Conservation (phyloP, 805 yeast genomes). For the Pichia deserticola region DNA sequence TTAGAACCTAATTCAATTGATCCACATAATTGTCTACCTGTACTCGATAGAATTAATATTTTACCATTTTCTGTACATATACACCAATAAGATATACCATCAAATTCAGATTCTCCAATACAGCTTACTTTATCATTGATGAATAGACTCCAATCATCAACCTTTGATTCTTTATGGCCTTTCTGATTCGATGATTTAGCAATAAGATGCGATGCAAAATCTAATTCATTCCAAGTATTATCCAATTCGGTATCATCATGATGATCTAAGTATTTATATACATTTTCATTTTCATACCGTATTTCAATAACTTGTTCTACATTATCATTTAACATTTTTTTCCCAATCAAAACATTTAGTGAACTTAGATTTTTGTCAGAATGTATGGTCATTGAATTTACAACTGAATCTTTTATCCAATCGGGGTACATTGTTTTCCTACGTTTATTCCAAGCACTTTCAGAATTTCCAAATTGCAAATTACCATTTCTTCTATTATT, state of each 20-base stretch:
- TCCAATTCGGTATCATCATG: slow-evolving; percentile 22
- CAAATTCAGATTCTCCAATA: slow-evolving; percentile 24
- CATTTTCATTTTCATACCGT: slow-evolving; percentile 12
- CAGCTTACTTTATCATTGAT: slow-evolving; percentile 33
- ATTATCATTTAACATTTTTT: slow-evolving; percentile 5
- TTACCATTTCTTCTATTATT: no score
- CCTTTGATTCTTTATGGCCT: not conserved
- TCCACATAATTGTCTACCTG: slow-evolving; percentile 41
- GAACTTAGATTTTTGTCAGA: slow-evolving; percentile 22
- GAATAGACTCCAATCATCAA: slow-evolving; percentile 34
- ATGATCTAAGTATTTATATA: slow-evolving; percentile 10
- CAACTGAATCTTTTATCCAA: slow-evolving; percentile 19
- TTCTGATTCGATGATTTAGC: slow-evolving; percentile 1
- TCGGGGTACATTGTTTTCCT: slow-evolving; percentile 29
- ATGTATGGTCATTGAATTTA: slow-evolving; percentile 23
- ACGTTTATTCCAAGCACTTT: slow-evolving; percentile 9
- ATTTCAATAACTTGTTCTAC: slow-evolving; percentile 15
- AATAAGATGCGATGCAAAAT: slow-evolving; percentile 24
- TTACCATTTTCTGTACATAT: slow-evolving; percentile 55
- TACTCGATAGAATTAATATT: slow-evolving; percentile 36
- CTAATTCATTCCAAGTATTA: slow-evolving; percentile 30
- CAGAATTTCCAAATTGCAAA: not conserved
- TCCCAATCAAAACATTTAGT: slow-evolving; percentile 25
- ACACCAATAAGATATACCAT: slow-evolving; percentile 46
- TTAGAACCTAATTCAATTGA: slow-evolving; percentile 45